Evolutionary conservation across 345 rosid species (phyloP).

Genomic region (Jatropha curcas): DNA sequence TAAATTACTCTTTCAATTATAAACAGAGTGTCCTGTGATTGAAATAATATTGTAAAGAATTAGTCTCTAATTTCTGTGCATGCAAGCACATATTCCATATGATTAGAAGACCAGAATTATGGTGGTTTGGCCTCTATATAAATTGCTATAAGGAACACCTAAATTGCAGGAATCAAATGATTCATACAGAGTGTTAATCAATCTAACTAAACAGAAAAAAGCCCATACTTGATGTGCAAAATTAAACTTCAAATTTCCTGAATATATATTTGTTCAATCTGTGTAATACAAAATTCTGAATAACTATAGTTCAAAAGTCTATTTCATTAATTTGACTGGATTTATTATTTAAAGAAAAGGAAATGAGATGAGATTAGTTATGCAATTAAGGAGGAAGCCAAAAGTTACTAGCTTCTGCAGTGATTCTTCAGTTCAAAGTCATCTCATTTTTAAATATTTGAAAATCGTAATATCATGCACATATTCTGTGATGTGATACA

Average conservation of each 20-base stretch:
- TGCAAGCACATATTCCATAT: background rate
- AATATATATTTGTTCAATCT: background rate
- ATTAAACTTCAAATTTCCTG: background rate
- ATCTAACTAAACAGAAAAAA: background rate
- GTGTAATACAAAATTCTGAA: background rate
- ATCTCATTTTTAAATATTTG: background rate
- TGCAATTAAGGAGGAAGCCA: background rate
- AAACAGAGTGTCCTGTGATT: background rate
- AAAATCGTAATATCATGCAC: background rate
- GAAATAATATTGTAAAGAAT: background rate
- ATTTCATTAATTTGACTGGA: background rate
- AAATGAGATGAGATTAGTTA: background rate
- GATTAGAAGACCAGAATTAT: background rate
- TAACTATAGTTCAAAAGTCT: background rate
- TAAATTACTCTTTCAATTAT: background rate
- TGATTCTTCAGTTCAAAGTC: background rate
- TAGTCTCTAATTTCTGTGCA: background rate
- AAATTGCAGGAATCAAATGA: background rate
- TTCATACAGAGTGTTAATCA: background rate
- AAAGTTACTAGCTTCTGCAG: background rate
- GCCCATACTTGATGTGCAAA: background rate
- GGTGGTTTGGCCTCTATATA: background rate
- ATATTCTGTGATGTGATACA: background rate
- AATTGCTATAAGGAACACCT: background rate
- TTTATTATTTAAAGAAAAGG: background rate